phyloP scores from a whole-genome alignment of 2,329 filamentous ascomycete genomes.

The Claviceps digitariae region DNA sequence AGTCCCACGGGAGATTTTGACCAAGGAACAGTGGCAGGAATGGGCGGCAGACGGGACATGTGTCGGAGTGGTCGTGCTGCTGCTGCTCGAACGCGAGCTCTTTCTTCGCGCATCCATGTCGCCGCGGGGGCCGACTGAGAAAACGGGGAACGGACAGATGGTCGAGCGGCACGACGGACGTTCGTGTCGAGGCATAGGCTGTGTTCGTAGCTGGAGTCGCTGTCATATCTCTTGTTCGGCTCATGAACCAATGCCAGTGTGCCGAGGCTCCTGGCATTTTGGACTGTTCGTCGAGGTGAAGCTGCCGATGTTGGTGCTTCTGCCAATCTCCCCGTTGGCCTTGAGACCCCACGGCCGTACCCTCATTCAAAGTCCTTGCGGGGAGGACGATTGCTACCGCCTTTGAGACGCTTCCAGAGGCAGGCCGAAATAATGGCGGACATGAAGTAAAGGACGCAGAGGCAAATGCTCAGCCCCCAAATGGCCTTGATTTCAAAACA shows the following conservation, averaged over 20 bases:
- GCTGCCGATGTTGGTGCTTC: background rate
- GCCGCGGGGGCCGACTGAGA: conserved; percentile 22
- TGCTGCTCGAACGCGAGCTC: conserved; percentile 5
- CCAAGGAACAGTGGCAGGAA: conserved; percentile 8
- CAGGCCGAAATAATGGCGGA: conserved; percentile 44
- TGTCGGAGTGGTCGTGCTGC: conserved; percentile 15
- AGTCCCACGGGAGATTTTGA: conserved; percentile 3
- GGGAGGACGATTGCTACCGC: conserved; percentile 7
- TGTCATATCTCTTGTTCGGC: conserved; percentile 18
- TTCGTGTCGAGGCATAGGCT: conserved; percentile 12
- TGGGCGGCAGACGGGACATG: conserved; percentile 15
- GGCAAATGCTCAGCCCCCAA: conserved; percentile 72
- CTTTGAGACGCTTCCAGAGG: conserved; percentile 48
- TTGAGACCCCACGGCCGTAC: conserved; percentile 28
- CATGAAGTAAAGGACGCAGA: conserved; percentile 59
- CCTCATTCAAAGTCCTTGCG: conserved; percentile 38
- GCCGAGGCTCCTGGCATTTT: conserved; percentile 21
- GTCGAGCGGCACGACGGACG: conserved; percentile 7
- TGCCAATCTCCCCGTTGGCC: conserved; percentile 7
- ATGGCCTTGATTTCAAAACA: conserved; percentile 78
- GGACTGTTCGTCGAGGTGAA: conserved; percentile 9
- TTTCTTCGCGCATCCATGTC: conserved; percentile 13
- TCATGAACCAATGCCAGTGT: conserved; percentile 21
- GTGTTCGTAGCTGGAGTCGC: conserved; percentile 18
- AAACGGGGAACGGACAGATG: conserved; percentile 13